Conservation (phyloP, 768 basidiomycete species). For the Trametes meyenii region DNA sequence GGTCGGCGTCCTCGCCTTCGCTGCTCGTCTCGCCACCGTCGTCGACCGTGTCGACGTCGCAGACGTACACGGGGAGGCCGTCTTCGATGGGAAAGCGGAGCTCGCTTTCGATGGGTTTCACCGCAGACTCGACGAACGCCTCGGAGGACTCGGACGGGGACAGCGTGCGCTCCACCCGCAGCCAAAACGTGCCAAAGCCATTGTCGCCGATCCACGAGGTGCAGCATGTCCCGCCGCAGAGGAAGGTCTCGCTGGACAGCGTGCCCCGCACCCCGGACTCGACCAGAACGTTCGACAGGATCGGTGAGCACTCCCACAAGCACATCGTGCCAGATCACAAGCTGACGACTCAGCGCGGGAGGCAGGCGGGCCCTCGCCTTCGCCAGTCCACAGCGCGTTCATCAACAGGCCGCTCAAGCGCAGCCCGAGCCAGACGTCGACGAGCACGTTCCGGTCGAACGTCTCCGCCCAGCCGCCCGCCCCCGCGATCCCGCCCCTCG, state of each 20-base stretch:
- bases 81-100: conserved; percentile 21
- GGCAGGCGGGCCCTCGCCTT: neutral
- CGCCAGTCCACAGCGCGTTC: conserved; percentile 50
- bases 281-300: conserved; percentile 32
- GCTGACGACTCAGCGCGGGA: neutral
- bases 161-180: conserved; percentile 28
- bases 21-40: conserved; percentile 15
- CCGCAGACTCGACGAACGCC: conserved; percentile 8
- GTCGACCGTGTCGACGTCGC: conserved; percentile 7
- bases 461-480: conserved; percentile 34
- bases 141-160: conserved; percentile 24
- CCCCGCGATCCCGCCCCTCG: conserved; percentile 61
- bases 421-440: conserved; percentile 65
- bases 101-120: conserved; percentile 17
- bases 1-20: conserved; percentile 26
- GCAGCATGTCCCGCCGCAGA: conserved; percentile 57
- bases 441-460: conserved; percentile 55
- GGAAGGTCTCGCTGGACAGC: conserved; percentile 33
- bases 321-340: conserved; percentile 14
- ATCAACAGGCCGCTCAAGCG: conserved; percentile 67
- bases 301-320: conserved; percentile 23
- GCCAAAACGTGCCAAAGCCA: conserved; percentile 44
- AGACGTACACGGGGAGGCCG: neutral
- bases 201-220: conserved; percentile 71
- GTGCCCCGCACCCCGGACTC: conserved; percentile 34